These are phyloP conservation scores for Mycena olivaceomarginata DNA, from an alignment of 768 basidiomycete species.

Conservation along the genomic window DNA sequence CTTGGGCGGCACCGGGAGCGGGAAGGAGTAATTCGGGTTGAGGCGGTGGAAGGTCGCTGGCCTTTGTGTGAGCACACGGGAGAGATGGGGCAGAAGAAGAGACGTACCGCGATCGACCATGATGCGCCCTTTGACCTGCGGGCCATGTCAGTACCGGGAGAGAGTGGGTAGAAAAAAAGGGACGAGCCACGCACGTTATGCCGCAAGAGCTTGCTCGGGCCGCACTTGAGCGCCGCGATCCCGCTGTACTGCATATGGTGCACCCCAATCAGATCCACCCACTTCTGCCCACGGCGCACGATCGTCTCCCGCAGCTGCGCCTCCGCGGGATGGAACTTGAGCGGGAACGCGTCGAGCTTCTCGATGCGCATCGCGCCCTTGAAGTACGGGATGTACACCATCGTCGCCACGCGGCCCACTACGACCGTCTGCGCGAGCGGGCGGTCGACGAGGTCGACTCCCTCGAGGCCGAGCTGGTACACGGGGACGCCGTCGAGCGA, in stretches of 20 bases:
- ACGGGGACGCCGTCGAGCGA: conserved; percentile 57
- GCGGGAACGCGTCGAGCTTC: conserved; percentile 70
- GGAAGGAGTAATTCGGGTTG: conserved; percentile 71
- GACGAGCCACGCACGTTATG: conserved; percentile 64
- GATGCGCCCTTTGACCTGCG: conserved; percentile 72
- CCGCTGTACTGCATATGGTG: conserved; percentile 78
- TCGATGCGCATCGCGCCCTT: conserved; percentile 72
- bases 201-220: conserved; percentile 59
- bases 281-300: conserved; percentile 73
- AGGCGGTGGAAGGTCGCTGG: conserved; percentile 70
- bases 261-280: conserved; percentile 70
- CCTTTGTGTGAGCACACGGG: neutral
- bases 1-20: conserved; percentile 57
- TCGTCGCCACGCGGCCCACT: conserved; percentile 63
- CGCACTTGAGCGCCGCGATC: conserved; percentile 62
- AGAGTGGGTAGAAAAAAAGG: neutral
- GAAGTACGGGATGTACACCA: conserved; percentile 64
- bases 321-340: conserved; percentile 70
- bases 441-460: conserved; percentile 70
- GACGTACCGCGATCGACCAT: conserved; percentile 75
- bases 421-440: conserved; percentile 56
- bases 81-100: neutral
- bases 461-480: conserved; percentile 70
- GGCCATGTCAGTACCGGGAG: conserved; percentile 1
- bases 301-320: conserved; percentile 63